Percentiles rank a stretch among this genome's conserved stretches.
phyloP scores from a whole-genome alignment of 2,329 filamentous ascomycete species.

The Alternaria consortialis region DNA sequence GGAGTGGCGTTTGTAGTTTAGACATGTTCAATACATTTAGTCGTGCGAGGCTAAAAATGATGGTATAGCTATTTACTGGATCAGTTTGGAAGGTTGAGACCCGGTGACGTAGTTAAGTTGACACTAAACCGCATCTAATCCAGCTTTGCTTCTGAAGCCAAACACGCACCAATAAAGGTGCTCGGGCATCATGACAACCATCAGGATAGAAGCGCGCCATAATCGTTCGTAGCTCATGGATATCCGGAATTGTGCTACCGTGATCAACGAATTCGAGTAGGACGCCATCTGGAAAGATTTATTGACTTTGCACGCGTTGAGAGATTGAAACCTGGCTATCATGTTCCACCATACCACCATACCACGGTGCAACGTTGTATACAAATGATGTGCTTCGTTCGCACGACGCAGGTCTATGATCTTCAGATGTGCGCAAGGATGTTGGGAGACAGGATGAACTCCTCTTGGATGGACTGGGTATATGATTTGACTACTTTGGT shows the following conservation, averaged over 20 bases:
- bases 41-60: background rate
- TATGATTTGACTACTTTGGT: conserved; percentile 9
- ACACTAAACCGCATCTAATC: conserved; percentile 13
- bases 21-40: conserved; percentile 9
- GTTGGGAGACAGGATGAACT: background rate
- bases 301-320: background rate
- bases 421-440: conserved; percentile 14
- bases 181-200: background rate
- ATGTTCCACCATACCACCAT: background rate
- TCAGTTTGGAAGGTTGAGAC: background rate
- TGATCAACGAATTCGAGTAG: background rate
- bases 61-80: background rate
- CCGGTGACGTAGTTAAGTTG: conserved; percentile 19
- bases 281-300: background rate
- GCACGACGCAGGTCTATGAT: background rate
- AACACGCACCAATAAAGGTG: background rate
- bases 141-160: background rate
- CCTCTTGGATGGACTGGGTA: conserved; percentile 5
- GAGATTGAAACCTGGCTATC: background rate
- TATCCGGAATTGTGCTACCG: background rate
- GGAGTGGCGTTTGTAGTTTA: conserved; percentile 29
- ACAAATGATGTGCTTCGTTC: background rate
- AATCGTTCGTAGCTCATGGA: background rate
- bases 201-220: background rate
- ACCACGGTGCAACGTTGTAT: background rate